Conservation (phyloP, 345 rosid species). For the Cardiospermum halicacabum region DNA sequence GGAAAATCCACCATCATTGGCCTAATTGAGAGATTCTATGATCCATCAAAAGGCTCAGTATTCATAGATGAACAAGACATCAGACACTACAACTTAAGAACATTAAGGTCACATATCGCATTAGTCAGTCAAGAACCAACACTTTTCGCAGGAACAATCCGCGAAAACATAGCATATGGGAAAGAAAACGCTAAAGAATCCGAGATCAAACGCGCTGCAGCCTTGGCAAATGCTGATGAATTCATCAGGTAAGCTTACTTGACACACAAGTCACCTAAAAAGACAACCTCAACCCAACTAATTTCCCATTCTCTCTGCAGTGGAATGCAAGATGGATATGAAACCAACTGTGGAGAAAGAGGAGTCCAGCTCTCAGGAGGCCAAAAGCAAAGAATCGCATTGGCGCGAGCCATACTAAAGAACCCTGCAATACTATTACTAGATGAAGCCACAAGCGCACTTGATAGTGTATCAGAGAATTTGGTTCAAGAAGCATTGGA, state of each 20-base stretch:
- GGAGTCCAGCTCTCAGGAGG: conserved; percentile 72
- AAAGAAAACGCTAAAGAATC: conserved; percentile 43
- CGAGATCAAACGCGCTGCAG: conserved; percentile 50
- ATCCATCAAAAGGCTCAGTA: conserved; percentile 46
- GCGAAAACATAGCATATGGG: conserved; percentile 56
- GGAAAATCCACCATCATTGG: conserved; percentile 64
- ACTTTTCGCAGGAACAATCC: conserved; percentile 57
- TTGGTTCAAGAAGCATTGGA: conserved; percentile 59
- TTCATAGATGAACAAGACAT: conserved; percentile 46
- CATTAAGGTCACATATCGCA: conserved; percentile 49
- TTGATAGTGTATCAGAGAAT: conserved; percentile 55
- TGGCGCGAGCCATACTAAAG: conserved; percentile 68
- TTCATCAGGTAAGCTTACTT: conserved; percentile 42
- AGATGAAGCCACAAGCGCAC: conserved; percentile 79
- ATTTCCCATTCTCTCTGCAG: conserved; percentile 20
- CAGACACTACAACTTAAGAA: conserved; percentile 41
- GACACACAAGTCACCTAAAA: not conserved
- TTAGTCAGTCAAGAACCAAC: conserved; percentile 71
- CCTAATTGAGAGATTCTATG: conserved; percentile 60
- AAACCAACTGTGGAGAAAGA: conserved; percentile 58
- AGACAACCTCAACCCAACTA: not conserved
- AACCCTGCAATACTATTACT: conserved; percentile 56
- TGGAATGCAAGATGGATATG: conserved; percentile 67
- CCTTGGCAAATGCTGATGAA: conserved; percentile 60
- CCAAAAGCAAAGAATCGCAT: conserved; percentile 67